Conservation (phyloP, 306 rosid species). For the Purshia tridentata region DNA sequence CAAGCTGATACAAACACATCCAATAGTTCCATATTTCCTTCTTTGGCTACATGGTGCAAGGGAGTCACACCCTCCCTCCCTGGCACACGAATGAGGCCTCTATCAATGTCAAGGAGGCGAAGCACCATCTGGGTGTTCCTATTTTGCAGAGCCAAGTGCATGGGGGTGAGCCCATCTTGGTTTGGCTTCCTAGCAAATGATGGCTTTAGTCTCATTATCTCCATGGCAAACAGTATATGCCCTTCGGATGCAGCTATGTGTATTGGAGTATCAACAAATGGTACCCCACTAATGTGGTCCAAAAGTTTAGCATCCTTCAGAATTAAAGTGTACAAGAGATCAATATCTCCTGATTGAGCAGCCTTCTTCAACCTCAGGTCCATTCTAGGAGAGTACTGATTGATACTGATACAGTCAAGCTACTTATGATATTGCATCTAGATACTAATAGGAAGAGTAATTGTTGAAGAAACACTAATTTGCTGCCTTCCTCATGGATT, state of each 20-base stretch:
- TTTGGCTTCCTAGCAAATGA: slow-evolving; percentile 4
- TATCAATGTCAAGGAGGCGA: not conserved
- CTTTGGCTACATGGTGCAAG: not conserved
- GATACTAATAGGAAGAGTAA: not conserved
- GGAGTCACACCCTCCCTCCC: not conserved
- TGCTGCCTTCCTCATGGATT: too few species aligned
- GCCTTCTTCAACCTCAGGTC: not conserved
- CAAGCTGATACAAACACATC: not conserved
- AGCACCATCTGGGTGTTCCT: not conserved
- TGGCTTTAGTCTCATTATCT: not conserved
- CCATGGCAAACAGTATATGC: not conserved
- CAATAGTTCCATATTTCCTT: not conserved
- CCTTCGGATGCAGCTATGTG: not conserved
- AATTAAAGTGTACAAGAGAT: not conserved
- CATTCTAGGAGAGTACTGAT: not conserved
- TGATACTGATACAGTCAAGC: not conserved
- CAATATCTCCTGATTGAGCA: not conserved
- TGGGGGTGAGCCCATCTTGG: slow-evolving; percentile 13
- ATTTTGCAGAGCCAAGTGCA: slow-evolving; percentile 9
- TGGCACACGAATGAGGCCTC: not conserved
- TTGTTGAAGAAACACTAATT: not conserved
- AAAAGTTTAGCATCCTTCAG: not conserved
- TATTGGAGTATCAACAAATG: slow-evolving; percentile 1
- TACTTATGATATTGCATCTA: not conserved
- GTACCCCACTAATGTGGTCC: not conserved